A percentile compares a stretch with the other conserved stretches of the same genome.
phyloP scores from a whole-genome alignment of 2,329 filamentous ascomycete genomes.

The Lasiodiplodia sp. region DNA sequence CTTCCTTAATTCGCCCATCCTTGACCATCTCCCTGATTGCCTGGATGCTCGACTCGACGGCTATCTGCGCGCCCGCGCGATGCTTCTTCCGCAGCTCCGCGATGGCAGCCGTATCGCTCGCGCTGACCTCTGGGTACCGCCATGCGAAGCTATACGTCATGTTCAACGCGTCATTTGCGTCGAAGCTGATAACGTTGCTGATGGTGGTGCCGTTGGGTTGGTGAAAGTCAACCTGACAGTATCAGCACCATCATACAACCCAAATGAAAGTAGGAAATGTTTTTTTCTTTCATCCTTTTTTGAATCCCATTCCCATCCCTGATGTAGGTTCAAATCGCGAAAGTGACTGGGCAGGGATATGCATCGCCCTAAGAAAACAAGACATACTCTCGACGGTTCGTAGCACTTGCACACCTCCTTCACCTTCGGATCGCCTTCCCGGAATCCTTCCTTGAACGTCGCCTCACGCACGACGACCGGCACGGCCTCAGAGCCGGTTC shows the following conservation, averaged over 20 bases:
- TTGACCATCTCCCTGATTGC: constrained; percentile 52
- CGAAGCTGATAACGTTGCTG: constrained; percentile 54
- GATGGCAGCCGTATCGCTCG: constrained; percentile 46
- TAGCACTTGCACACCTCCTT: constrained; percentile 45
- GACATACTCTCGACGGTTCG: constrained; percentile 43
- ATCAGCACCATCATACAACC: too few relatives aligned
- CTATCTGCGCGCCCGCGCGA: constrained; percentile 47
- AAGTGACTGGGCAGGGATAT: too few relatives aligned
- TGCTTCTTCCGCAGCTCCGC: constrained; percentile 39
- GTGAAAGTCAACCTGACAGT: constrained; percentile 50
- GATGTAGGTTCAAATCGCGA: too few relatives aligned
- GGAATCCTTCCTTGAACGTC: constrained; percentile 52
- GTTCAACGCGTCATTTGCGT: constrained; percentile 37
- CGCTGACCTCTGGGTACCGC: constrained; percentile 42
- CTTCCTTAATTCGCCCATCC: constrained; percentile 42
- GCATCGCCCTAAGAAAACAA: too few relatives aligned
- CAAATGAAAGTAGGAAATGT: too few relatives aligned
- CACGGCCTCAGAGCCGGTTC: background rate
- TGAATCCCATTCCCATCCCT: too few relatives aligned
- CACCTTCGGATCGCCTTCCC: constrained; percentile 37
- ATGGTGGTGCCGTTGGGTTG: constrained; percentile 53
- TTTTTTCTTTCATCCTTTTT: too few relatives aligned
- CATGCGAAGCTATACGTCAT: constrained; percentile 59
- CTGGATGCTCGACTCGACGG: constrained; percentile 53
- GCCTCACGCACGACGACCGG: constrained; percentile 45